Evolutionary conservation across 352 stramenopile genomes (phyloP), one percentile per base, ranked within the genome.

Genomic region (Phytophthora hibernalis): DNA sequence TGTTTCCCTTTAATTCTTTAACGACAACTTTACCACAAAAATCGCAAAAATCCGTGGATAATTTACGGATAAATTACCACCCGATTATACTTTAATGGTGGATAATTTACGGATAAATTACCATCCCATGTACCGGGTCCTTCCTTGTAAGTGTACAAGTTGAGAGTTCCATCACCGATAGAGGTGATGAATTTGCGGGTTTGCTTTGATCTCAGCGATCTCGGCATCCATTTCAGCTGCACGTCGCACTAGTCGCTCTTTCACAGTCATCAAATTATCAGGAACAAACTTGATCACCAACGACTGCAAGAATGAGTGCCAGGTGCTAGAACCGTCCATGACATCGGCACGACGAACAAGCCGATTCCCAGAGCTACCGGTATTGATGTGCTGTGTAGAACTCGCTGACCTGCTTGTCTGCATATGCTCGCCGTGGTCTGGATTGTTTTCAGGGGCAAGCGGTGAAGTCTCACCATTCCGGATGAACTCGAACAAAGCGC

Each of bases 401-500:
- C 40, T 22, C n/a, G 50, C 45, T 20, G 51, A 4, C n/a, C 18
- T 65, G 30, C 31, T 57, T 53, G 16, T 1, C 18, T 59, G 55
- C 35, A 24, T 47, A 62, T 65, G 53, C 2, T 75, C 61, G 16
- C 60, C 58, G 51, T 76, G 61, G 10, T 77, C 63, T 16, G 85
- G 85, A 45, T 84, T 82, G 63, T 92, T 94, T 44, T 80, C 80
- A 1, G 65, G 62, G 2, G 72, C 68, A 28, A 94, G 55, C 18
- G 43, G 35, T 0, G 43, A 26, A 1, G 82, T 86, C 30, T 90
- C 70, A 1, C 83, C 85, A 28, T 78, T 65, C 9, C 83, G 82
- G 3, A 94, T 74, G 44, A 94, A 94, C 65, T 94, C 85, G 28
- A 91, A 90, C 50, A 94, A 61, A 40, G 80, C 82, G 51, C 83